Evolutionary conservation across 805 yeast species (phyloP), one percentile per base, ranked within the genome.

Genomic region (Metschnikowia baotianmanensis): DNA sequence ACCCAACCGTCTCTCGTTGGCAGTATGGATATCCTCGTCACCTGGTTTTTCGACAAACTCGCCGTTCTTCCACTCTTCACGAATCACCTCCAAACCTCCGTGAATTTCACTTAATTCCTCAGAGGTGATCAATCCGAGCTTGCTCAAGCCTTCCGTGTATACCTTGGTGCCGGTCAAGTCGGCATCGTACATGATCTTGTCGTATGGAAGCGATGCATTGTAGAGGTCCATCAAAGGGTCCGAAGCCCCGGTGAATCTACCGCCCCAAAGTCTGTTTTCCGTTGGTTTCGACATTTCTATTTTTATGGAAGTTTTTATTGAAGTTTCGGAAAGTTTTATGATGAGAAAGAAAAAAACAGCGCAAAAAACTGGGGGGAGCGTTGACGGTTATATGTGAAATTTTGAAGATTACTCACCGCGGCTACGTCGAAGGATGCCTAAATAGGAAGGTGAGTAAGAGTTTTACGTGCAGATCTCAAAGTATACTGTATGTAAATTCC

Each of bases 1-100:
- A 36, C 99, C 99, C 48, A 93, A 72, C 58, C 99, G 78, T 70
- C 99, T 86, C 71, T 93, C 99, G 61, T 93, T 93, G 31, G 99
- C 99, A 31, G 99, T 93, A 63, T 93, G 99, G 49, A 93, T 93
- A 59, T 93, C 99, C 66, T 93, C 99, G 64, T 93, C 99, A 27
- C 95, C 95, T 10, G 83, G 77, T 59, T 86, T 82, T 59, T 82
- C 95, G 10, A 69, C 82, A 60, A 88, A 88, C 19, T 59, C 65
- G 29, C 74, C 79, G 7, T 57, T 50, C n/a, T 71, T 75, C 99
- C 99, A 93, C 65, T 93, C 99, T 37, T 67, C 67, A 53, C 78
- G 74, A 51, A 93, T 84, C 31, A 65, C 61, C 34, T 71, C 80
- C 43, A 93, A 71, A 2, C 99, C 99, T 34, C 78, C 65, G 64